Percentiles rank a stretch among this genome's conserved stretches.
These are phyloP conservation scores for Suillus lakei DNA, from an alignment of 768 basidiomycete genomes.

Conservation along the genomic window DNA sequence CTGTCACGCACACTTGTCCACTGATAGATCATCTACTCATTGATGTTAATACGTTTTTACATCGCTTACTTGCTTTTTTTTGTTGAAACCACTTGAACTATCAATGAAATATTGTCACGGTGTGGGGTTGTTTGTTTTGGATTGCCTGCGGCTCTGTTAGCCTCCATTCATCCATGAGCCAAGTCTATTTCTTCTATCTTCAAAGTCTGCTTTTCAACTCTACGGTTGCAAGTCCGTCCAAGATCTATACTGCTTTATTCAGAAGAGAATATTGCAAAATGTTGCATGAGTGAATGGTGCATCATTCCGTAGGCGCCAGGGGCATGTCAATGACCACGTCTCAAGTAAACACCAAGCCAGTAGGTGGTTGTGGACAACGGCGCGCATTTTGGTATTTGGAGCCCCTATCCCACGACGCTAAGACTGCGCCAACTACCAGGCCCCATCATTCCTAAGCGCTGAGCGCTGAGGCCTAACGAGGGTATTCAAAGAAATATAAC, in stretches of 20 bases:
- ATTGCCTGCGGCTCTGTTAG: no score
- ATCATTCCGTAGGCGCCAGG: conserved; percentile 27
- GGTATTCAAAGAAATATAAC: background rate
- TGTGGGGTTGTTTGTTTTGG: background rate
- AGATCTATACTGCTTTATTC: background rate
- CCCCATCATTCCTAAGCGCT: background rate
- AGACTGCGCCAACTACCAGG: background rate
- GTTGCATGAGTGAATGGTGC: conserved; percentile 17
- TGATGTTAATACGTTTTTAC: conserved; percentile 23
- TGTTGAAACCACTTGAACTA: background rate
- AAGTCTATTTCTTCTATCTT: background rate
- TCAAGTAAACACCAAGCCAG: background rate
- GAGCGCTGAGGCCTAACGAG: background rate
- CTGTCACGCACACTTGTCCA: background rate
- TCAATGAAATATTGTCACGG: background rate
- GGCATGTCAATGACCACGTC: no score
- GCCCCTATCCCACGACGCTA: background rate
- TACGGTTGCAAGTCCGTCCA: background rate
- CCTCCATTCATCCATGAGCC: no score
- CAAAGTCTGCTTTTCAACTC: background rate
- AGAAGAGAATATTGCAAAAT: conserved; percentile 27
- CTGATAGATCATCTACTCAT: conserved; percentile 19
- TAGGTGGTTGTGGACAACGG: background rate
- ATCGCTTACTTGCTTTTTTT: conserved; percentile 7
- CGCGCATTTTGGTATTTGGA: no score